Evolutionary conservation across 2,329 filamentous ascomycete genomes (phyloP), one percentile per base, ranked within the genome.

Genomic region (Lachnellula hyalina): DNA sequence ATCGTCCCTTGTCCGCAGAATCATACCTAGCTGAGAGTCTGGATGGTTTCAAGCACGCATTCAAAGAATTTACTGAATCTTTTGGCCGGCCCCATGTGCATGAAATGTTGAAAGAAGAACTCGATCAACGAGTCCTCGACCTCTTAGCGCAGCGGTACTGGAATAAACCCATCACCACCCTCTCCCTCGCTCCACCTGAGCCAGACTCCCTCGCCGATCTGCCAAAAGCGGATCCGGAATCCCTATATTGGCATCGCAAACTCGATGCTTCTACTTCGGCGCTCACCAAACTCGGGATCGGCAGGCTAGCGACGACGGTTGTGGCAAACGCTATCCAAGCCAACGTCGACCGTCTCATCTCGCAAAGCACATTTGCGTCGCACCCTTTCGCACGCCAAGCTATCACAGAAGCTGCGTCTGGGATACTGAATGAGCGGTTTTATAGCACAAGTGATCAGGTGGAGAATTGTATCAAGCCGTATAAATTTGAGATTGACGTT

Each of bases 381-480:
- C 94, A 99, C 67, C 94, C 95, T 0, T 96, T 94, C 65, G 94
- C 94, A 9, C 86, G 90, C 36, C 85, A 94, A 70, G 89, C 90
- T n/a, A 97, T 99, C 61, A 88, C 85, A 47, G 91, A 96, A 64
- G 92, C 94, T 1, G 90, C 91, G 1, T 88, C 90, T 0, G 87
- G 84, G 25, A 97, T 99, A 51, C 75, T 99, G 12, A 94, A 94
- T 61, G 94, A 99, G 66, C 81, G 93, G 14, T 96, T 96, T 61
- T 97, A 96, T 74, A 94, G 93, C 72, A 99, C 95, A 1, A 94
- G 89, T 60, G 95, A 99, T 67, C 94, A 97, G 73, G 89, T 99
- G 1, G 94, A 99, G 72, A 97, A 97, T 69, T 99, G 93, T 69
- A 95, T 99, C 73, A 99, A 99, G 72, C 94, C 95, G 0, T 99